Percentiles rank a stretch among this genome's conserved stretches.
These are phyloP conservation scores for Penicillium argentinense DNA, from an alignment of 495 filamentous ascomycete species.

Conservation along the genomic window DNA sequence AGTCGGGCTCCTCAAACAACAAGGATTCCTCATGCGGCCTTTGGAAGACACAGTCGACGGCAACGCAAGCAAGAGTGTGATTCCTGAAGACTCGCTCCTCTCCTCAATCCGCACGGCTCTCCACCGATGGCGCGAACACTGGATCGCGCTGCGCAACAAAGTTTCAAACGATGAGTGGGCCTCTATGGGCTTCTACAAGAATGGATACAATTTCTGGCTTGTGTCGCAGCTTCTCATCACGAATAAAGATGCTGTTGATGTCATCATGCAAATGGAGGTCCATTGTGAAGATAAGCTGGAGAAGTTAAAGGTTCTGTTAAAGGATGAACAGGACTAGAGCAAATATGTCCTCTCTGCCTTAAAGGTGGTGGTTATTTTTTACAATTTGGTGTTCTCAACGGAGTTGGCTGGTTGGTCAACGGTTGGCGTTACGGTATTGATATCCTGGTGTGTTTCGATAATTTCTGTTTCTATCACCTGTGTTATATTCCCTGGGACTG, in stretches of 20 bases:
- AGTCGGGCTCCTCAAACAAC: slow-evolving; percentile 30
- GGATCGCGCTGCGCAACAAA: slow-evolving; percentile 32
- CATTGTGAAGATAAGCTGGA: slow-evolving; percentile 48
- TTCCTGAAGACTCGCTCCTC: slow-evolving; percentile 38
- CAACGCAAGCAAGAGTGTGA: slow-evolving; percentile 6
- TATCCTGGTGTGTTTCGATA: no score
- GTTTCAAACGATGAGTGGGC: slow-evolving; percentile 40
- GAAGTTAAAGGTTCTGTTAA: slow-evolving; percentile 43
- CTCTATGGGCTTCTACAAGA: slow-evolving; percentile 48
- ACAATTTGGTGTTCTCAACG: no score
- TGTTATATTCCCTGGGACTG: no score
- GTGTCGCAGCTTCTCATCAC: slow-evolving; percentile 47
- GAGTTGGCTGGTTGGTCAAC: no score
- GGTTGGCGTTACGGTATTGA: no score
- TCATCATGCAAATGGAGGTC: slow-evolving; percentile 50
- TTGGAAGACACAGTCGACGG: neutral
- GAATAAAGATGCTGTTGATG: slow-evolving; percentile 48
- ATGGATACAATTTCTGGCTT: slow-evolving; percentile 48
- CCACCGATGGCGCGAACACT: slow-evolving; percentile 40
- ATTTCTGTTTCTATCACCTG: no score
- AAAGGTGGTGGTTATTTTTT: no score
- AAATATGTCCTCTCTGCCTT: neutral
- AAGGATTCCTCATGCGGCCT: slow-evolving; percentile 3
- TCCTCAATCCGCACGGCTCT: slow-evolving; percentile 35
- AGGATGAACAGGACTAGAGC: slow-evolving; percentile 38